phyloP scores from a whole-genome alignment of 106 monocot species.

The Alisma plantagoaquatica region DNA sequence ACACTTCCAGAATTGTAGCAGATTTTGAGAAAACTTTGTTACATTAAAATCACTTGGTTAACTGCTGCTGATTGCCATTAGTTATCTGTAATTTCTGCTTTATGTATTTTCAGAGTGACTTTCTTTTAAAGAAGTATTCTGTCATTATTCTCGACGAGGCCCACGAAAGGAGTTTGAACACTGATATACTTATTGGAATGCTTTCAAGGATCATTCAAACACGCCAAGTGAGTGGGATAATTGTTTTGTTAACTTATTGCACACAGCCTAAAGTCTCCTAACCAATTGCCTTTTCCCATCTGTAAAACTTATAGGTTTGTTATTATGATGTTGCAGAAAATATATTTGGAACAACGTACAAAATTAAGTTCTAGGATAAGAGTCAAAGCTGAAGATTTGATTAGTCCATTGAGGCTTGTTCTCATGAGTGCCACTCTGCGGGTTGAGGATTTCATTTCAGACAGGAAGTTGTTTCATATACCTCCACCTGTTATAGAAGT shows the following conservation, averaged over 20 bases:
- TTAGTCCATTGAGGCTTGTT: slow-evolving; percentile 58
- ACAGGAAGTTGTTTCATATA: slow-evolving; percentile 56
- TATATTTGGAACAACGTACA: slow-evolving; percentile 64
- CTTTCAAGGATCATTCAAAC: slow-evolving; percentile 70
- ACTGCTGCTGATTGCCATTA: too few species aligned
- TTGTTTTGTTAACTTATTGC: not conserved
- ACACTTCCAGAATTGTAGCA: too few species aligned
- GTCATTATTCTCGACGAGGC: slow-evolving; percentile 93
- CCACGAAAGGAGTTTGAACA: slow-evolving; percentile 98
- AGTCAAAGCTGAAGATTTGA: slow-evolving; percentile 43
- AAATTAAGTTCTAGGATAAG: slow-evolving; percentile 36
- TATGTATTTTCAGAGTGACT: slow-evolving; percentile 66
- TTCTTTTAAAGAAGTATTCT: slow-evolving; percentile 75
- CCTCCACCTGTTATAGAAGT: slow-evolving; percentile 72
- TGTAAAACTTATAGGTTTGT: not conserved
- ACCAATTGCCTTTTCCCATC: not conserved
- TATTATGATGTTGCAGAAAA: slow-evolving; percentile 29
- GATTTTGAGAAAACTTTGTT: too few species aligned
- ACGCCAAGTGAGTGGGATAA: slow-evolving; percentile 42
- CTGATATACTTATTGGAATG: slow-evolving; percentile 96
- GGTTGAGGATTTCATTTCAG: slow-evolving; percentile 83
- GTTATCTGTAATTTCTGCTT: too few species aligned
- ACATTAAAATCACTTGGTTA: too few species aligned
- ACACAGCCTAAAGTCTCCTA: too few species aligned
- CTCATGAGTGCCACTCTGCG: slow-evolving; percentile 94